These are phyloP conservation scores for Apiotrichum veenhuisii DNA, from an alignment of 1,284 basidiomycete species.

Conservation along the genomic window DNA sequence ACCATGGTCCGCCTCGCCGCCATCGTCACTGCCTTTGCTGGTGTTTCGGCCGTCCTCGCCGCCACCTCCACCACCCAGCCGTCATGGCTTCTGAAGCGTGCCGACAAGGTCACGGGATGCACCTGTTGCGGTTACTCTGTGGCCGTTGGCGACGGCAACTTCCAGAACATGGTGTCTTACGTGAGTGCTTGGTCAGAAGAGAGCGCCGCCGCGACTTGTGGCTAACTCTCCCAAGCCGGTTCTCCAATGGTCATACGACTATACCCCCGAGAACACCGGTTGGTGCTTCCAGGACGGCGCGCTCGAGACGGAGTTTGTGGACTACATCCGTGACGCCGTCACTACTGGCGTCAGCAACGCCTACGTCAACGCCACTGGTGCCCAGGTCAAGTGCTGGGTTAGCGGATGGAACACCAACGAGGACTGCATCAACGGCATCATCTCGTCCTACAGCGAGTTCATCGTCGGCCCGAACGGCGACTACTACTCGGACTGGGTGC, in stretches of 20 bases:
- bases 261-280: background rate
- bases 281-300: constrained; percentile 4
- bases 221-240: background rate
- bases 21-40: background rate
- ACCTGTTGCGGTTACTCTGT: constrained; percentile 4
- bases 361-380: constrained; percentile 1
- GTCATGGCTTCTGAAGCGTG: background rate
- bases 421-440: background rate
- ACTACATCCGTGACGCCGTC: background rate
- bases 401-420: background rate
- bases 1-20: background rate
- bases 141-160: background rate
- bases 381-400: background rate
- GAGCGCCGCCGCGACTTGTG: too few relatives aligned
- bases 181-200: too few relatives aligned
- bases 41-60: background rate
- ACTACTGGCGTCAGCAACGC: background rate
- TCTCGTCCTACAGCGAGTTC: background rate
- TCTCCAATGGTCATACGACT: constrained; percentile 1
- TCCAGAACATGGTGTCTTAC: background rate
- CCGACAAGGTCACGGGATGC: background rate
- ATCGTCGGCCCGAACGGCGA: constrained; percentile 2
- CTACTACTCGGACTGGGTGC: background rate
- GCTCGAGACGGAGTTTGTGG: background rate
- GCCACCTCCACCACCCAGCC: background rate